Percentiles rank a stretch among this genome's conserved stretches.
phyloP scores from a whole-genome alignment of 805 yeast genomes.

The Kregervanrija fluxuum region DNA sequence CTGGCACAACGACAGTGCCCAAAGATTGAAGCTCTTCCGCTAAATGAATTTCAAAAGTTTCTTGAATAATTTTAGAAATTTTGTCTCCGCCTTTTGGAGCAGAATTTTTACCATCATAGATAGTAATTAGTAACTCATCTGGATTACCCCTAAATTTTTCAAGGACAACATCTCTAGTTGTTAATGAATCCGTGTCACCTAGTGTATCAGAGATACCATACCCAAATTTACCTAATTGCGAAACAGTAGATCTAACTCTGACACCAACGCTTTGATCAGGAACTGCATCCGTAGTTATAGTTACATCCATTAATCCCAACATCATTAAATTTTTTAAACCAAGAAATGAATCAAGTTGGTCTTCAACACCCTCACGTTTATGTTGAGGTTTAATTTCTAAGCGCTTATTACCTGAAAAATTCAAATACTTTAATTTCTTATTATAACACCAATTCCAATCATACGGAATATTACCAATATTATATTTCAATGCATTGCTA shows the following conservation, averaged over 20 bases:
- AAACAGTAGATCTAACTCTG: conserved; percentile 86
- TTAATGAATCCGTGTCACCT: conserved; percentile 57
- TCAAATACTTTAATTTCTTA: conserved; percentile 64
- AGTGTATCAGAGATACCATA: conserved; percentile 90
- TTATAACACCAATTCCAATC: conserved; percentile 98
- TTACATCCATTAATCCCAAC: conserved; percentile 90
- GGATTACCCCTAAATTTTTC: conserved; percentile 83
- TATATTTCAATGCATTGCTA: conserved; percentile 82
- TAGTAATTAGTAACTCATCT: conserved; percentile 71
- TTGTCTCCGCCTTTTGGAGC: conserved; percentile 51
- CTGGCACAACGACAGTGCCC: conserved; percentile 29
- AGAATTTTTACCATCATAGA: conserved; percentile 79
- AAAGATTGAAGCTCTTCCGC: conserved; percentile 51
- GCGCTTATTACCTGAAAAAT: conserved; percentile 87
- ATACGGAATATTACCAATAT: conserved; percentile 88
- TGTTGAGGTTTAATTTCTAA: conserved; percentile 75
- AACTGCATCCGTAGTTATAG: conserved; percentile 77
- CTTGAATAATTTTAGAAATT: conserved; percentile 68
- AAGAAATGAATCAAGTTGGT: conserved; percentile 61
- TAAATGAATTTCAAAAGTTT: conserved; percentile 58
- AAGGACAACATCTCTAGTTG: conserved; percentile 77
- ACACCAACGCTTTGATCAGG: conserved; percentile 82
- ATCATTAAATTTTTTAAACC: conserved; percentile 60
- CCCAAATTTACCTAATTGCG: conserved; percentile 64
- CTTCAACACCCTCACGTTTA: conserved; percentile 46